Evolutionary conservation across 2,329 filamentous ascomycete genomes (phyloP).

Genomic region (Beauveria brongniartii): DNA sequence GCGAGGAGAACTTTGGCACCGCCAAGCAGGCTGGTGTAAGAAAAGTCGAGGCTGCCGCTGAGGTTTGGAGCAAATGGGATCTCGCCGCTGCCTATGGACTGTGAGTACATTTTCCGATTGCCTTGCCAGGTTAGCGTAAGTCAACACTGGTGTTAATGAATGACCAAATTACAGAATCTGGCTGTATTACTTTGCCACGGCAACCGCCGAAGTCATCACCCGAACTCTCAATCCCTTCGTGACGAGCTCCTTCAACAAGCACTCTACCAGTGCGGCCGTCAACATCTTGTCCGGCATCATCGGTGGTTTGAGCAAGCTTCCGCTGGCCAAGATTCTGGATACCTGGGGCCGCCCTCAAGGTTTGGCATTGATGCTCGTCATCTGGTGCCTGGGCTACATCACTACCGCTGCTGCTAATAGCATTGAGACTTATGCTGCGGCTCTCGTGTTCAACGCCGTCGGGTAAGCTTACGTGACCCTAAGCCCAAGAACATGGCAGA

Average conservation of each 20-base stretch:
- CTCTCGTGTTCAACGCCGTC: slow-evolving; percentile 58
- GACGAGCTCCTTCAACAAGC: slow-evolving; percentile 41
- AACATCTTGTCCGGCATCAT: slow-evolving; percentile 47
- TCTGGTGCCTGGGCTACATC: slow-evolving; percentile 45
- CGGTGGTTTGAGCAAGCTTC: slow-evolving; percentile 53
- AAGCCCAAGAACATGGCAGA: too few species aligned
- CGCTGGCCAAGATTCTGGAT: slow-evolving; percentile 59
- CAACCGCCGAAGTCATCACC: slow-evolving; percentile 30
- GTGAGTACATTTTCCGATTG: slow-evolving; percentile 23
- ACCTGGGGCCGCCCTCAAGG: slow-evolving; percentile 60
- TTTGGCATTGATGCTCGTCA: slow-evolving; percentile 43
- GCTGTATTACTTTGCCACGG: slow-evolving; percentile 31
- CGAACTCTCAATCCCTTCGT: slow-evolving; percentile 37
- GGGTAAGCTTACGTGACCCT: slow-evolving; percentile 31
- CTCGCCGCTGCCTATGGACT: slow-evolving; percentile 35
- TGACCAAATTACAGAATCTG: slow-evolving; percentile 24
- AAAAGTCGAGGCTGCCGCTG: slow-evolving; percentile 38
- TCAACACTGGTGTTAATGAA: neutral
- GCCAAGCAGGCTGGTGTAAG: slow-evolving; percentile 39
- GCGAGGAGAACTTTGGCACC: slow-evolving; percentile 26
- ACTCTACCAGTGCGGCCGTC: slow-evolving; percentile 46
- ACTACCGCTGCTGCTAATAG: slow-evolving; percentile 59
- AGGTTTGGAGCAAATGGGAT: slow-evolving; percentile 31
- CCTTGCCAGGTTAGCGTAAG: neutral
- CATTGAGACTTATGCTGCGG: slow-evolving; percentile 54